Evolutionary conservation across 805 yeast genomes (phyloP).

Genomic region (Pichia ethanolica): DNA sequence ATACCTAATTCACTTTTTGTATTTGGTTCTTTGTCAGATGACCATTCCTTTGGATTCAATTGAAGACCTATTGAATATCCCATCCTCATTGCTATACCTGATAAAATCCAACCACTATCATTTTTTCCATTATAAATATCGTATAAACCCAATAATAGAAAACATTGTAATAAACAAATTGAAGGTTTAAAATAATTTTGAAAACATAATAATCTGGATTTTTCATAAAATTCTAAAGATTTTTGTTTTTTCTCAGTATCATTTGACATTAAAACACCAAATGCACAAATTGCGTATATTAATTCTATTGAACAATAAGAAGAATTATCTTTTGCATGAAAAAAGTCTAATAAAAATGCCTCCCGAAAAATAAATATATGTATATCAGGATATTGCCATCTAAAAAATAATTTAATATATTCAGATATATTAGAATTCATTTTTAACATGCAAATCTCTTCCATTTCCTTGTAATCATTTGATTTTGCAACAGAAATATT

Average conservation of each 20-base stretch:
- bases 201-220: conserved; percentile 38
- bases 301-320: conserved; percentile 50
- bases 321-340: conserved; percentile 35
- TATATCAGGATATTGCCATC: conserved; percentile 59
- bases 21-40: conserved; percentile 23
- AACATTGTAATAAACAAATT: conserved; percentile 51
- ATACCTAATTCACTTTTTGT: conserved; percentile 29
- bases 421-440: conserved; percentile 20
- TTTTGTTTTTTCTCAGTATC: conserved; percentile 29
- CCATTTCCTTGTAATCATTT: neutral
- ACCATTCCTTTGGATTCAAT: conserved; percentile 26
- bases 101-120: conserved; percentile 55
- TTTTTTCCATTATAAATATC: conserved; percentile 56
- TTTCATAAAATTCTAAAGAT: conserved; percentile 34
- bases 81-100: conserved; percentile 56
- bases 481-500: neutral
- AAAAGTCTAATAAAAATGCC: conserved; percentile 52
- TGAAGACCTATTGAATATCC: conserved; percentile 55
- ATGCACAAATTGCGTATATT: conserved; percentile 49
- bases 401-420: conserved; percentile 34
- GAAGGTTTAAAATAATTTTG: conserved; percentile 37
- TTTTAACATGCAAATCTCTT: conserved; percentile 24
- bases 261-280: conserved; percentile 41
- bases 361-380: conserved; percentile 56
- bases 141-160: conserved; percentile 50